Conservation (phyloP, 2,329 filamentous ascomycete species). For the Aspergillus fijiensis region DNA sequence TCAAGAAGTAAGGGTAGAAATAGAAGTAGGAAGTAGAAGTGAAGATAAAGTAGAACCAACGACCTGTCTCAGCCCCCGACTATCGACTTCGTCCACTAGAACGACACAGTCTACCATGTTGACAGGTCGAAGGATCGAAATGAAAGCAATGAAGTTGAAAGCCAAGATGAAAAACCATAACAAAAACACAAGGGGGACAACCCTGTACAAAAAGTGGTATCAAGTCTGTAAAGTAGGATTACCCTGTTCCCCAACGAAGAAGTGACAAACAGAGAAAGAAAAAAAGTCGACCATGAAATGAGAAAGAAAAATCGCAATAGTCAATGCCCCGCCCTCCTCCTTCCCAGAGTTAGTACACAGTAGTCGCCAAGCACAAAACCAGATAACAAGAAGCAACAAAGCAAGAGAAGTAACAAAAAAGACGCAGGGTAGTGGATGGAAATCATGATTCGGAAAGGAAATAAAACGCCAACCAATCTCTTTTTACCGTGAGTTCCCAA, state of each 20-base stretch:
- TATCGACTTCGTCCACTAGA: no score
- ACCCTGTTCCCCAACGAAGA: conserved; percentile 20
- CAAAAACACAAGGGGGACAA: conserved; percentile 22
- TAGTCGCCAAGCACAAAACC: conserved; percentile 11
- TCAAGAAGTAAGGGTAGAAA: no score
- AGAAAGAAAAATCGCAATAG: conserved; percentile 14
- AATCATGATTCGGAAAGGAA: background rate
- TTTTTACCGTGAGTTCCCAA: conserved; percentile 14
- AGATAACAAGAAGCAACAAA: conserved; percentile 14
- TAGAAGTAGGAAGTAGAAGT: no score
- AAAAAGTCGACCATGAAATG: background rate
- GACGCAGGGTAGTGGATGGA: background rate
- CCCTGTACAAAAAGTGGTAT: conserved; percentile 38
- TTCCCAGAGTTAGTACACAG: conserved; percentile 14
- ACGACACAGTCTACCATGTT: no score
- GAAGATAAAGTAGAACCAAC: no score
- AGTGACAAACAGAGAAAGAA: conserved; percentile 18
- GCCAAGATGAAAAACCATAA: conserved; percentile 3
- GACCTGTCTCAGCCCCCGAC: no score
- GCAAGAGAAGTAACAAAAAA: background rate
- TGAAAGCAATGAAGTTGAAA: background rate
- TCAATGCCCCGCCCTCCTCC: conserved; percentile 3
- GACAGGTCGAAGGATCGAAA: background rate
- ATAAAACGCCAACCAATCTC: conserved; percentile 17
- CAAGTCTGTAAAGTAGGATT: conserved; percentile 25